Percentiles rank a stretch among this genome's conserved stretches.
These are phyloP conservation scores for Phragmites australis DNA, from an alignment of 176 grass and related monocot species.

Conservation along the genomic window DNA sequence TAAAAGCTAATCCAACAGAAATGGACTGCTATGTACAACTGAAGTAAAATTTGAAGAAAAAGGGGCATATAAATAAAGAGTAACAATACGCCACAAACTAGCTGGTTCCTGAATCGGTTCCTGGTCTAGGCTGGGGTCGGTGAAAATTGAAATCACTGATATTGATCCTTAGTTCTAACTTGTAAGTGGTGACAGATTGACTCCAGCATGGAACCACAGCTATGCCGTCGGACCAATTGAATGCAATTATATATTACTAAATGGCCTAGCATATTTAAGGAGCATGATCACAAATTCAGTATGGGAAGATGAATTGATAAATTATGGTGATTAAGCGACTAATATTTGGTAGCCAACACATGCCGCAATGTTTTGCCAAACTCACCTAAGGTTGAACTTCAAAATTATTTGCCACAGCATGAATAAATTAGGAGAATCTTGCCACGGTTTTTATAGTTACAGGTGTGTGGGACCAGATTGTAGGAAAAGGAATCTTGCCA, in stretches of 20 bases:
- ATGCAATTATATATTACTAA: not conserved
- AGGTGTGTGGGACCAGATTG: not conserved
- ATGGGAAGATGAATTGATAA: slow-evolving; percentile 1
- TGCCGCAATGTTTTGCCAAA: not conserved
- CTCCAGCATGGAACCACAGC: slow-evolving; percentile 9
- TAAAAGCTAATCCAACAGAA: not conserved
- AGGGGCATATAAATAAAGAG: not conserved
- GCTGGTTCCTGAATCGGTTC: not conserved
- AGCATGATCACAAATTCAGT: not conserved
- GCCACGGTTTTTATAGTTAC: not conserved
- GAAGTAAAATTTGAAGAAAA: not conserved
- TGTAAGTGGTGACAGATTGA: not conserved
- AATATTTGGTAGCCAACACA: not conserved
- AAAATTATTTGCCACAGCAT: not conserved
- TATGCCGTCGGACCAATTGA: not conserved
- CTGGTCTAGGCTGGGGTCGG: not conserved
- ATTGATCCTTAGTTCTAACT: not conserved
- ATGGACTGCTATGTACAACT: not conserved
- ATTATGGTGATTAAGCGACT: not conserved
- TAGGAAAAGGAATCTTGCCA: not conserved
- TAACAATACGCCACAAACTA: not conserved
- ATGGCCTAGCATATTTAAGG: not conserved
- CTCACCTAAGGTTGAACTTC: not conserved
- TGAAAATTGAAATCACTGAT: not conserved
- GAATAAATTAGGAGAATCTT: not conserved